A percentile compares a stretch with the other conserved stretches of the same genome.
These are phyloP conservation scores for Arthroderma uncinatum DNA, from an alignment of 2,329 filamentous ascomycete species.

Conservation along the genomic window DNA sequence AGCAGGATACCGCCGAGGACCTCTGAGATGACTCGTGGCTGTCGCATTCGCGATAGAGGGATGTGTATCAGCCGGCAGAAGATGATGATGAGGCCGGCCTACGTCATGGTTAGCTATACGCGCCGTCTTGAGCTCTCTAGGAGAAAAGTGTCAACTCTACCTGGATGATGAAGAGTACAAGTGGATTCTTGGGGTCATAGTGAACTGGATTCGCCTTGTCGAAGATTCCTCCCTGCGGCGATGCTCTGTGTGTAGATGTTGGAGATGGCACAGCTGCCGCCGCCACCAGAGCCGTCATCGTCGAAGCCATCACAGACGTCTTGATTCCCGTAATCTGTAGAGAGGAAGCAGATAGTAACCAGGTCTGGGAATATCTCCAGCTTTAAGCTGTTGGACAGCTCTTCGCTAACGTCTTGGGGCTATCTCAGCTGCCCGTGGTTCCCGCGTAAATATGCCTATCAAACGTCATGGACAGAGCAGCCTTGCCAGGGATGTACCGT, in stretches of 20 bases:
- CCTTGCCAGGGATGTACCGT: too few species aligned
- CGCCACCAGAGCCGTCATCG: constrained; percentile 8
- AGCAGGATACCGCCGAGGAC: constrained; percentile 76
- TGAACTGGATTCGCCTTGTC: constrained; percentile 58
- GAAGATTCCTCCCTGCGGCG: constrained; percentile 57
- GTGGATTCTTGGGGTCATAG: constrained; percentile 60
- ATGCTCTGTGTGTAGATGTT: constrained; percentile 27
- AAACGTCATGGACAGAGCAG: too few species aligned
- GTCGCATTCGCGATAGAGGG: constrained; percentile 63
- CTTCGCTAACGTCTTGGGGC: too few species aligned
- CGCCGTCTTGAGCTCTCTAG: not conserved
- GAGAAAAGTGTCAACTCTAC: constrained; percentile 27
- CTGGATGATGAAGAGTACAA: constrained; percentile 67
- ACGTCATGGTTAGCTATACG: constrained; percentile 1
- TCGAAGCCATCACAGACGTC: constrained; percentile 7
- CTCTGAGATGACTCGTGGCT: constrained; percentile 74
- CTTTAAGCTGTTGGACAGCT: too few species aligned
- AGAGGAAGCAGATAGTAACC: too few species aligned
- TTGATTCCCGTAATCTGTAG: too few species aligned
- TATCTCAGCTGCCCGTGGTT: too few species aligned
- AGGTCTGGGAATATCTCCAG: too few species aligned
- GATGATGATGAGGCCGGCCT: constrained; percentile 63
- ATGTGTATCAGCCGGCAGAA: constrained; percentile 65
- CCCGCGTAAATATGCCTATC: too few species aligned
- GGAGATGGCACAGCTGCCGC: constrained; percentile 12